These are phyloP conservation scores for Neckera pumila DNA, from an alignment of 225 moss, liverwort and hornwort genomes.

Conservation along the genomic window DNA sequence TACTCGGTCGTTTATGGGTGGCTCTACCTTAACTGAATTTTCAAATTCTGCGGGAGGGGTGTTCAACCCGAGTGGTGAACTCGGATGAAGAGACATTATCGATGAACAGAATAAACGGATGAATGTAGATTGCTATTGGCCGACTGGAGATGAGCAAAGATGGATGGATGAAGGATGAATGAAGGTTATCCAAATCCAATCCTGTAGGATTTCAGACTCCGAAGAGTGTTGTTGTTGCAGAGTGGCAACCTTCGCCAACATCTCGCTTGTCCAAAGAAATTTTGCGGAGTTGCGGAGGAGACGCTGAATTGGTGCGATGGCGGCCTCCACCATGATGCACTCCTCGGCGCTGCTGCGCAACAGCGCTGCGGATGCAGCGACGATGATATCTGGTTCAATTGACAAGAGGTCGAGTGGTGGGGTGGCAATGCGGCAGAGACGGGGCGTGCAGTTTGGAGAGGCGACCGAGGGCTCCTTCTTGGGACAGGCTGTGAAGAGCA, in stretches of 20 bases:
- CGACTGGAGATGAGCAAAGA: not conserved
- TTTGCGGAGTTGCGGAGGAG: not conserved
- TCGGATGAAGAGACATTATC: not conserved
- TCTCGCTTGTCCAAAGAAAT: not conserved
- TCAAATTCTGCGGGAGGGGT: too few relatives aligned
- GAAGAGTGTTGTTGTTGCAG: not conserved
- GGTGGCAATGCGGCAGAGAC: slow-evolving; percentile 6
- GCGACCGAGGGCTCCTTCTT: slow-evolving; percentile 1
- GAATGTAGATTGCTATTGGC: not conserved
- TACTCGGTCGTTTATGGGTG: too few relatives aligned
- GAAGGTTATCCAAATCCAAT: slow-evolving; percentile 39
- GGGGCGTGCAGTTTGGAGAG: slow-evolving; percentile 4
- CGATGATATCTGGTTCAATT: not conserved
- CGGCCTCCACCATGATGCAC: slow-evolving; percentile 28
- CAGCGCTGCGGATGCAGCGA: not conserved
- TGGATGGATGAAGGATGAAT: not conserved
- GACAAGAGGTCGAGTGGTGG: not conserved
- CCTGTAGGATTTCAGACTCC: not conserved
- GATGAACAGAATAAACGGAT: not conserved
- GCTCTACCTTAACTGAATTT: too few relatives aligned
- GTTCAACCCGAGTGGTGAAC: not conserved
- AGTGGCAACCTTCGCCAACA: not conserved
- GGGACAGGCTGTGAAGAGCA: slow-evolving; percentile 12
- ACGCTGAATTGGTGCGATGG: slow-evolving; percentile 2
- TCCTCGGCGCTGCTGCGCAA: slow-evolving; percentile 14